A percentile compares a stretch with the other conserved stretches of the same genome.
Evolutionary conservation across 768 basidiomycete species (phyloP).

Genomic region (Filobasidium wieringae): DNA sequence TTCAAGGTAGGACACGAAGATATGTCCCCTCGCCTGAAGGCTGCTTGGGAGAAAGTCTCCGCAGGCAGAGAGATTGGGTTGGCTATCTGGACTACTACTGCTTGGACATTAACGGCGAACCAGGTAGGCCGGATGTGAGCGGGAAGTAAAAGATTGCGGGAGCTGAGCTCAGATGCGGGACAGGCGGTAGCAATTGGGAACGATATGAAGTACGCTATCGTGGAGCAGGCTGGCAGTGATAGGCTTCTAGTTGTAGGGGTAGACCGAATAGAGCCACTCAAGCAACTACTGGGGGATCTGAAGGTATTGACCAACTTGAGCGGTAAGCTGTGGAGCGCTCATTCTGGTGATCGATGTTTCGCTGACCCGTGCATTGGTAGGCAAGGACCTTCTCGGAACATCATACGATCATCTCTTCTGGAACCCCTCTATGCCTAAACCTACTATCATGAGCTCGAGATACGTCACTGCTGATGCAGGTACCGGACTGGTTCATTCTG

Average conservation of each 20-base stretch:
- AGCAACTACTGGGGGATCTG: slow-evolving; percentile 32
- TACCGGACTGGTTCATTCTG: slow-evolving; percentile 88
- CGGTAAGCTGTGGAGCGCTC: slow-evolving; percentile 23
- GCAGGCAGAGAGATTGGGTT: slow-evolving; percentile 43
- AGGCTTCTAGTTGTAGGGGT: slow-evolving; percentile 38
- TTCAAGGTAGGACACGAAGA: slow-evolving; percentile 49
- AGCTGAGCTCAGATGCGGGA: not conserved
- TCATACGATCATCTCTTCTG: slow-evolving; percentile 55
- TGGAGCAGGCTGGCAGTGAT: slow-evolving; percentile 4
- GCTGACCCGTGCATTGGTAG: slow-evolving; percentile 13
- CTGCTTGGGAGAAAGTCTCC: slow-evolving; percentile 11
- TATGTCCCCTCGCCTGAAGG: slow-evolving; percentile 21
- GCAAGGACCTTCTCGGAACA: slow-evolving; percentile 51
- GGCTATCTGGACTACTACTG: slow-evolving; percentile 92
- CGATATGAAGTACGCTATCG: slow-evolving; percentile 51
- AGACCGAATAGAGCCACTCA: slow-evolving; percentile 37
- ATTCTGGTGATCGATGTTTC: not conserved
- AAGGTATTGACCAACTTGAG: slow-evolving; percentile 28
- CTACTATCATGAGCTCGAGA: slow-evolving; percentile 53
- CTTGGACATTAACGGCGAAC: slow-evolving; percentile 92
- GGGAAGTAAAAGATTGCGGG: not conserved
- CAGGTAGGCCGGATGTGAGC: slow-evolving; percentile 50
- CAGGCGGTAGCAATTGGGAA: slow-evolving; percentile 82
- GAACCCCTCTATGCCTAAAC: slow-evolving; percentile 21
- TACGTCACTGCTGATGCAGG: slow-evolving; percentile 82